These are phyloP conservation scores for Hypoxylon sp. DNA, from an alignment of 2,329 filamentous ascomycete genomes.

Conservation along the genomic window DNA sequence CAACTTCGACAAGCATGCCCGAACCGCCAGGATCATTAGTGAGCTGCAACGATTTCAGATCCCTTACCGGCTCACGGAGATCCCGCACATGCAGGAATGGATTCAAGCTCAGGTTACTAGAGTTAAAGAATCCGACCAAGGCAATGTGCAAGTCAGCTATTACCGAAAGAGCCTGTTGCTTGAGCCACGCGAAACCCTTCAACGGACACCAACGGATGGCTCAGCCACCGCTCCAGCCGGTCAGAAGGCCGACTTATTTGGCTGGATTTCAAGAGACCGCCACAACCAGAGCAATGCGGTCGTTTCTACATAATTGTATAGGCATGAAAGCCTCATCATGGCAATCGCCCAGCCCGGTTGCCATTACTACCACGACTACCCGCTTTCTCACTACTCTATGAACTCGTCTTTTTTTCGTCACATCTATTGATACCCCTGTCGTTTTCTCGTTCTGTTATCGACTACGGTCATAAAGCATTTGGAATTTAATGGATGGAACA, in stretches of 20 bases:
- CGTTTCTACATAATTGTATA: constrained; percentile 41
- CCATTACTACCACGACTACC: constrained; percentile 9
- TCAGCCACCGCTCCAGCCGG: constrained; percentile 42
- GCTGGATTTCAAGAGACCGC: constrained; percentile 64
- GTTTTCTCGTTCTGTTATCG: constrained; percentile 44
- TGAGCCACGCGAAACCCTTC: constrained; percentile 74
- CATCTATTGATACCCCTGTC: constrained; percentile 51
- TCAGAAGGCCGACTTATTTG: constrained; percentile 59
- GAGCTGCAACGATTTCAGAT: constrained; percentile 97
- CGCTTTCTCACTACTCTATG: constrained; percentile 12
- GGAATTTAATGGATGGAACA: constrained; percentile 38
- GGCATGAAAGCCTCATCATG: background rate
- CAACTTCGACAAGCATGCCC: constrained; percentile 97
- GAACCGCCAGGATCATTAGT: constrained; percentile 94
- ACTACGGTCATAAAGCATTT: constrained; percentile 46
- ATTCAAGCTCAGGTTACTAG: constrained; percentile 83
- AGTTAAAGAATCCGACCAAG: constrained; percentile 71
- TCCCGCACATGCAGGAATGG: constrained; percentile 94
- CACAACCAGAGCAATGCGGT: constrained; percentile 44
- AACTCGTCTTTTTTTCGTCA: constrained; percentile 37
- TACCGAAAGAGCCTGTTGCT: constrained; percentile 88
- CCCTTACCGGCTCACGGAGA: constrained; percentile 83
- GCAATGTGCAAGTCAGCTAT: constrained; percentile 70
- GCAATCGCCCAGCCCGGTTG: background rate
- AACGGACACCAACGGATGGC: constrained; percentile 51